Percentiles rank a stretch among this genome's conserved stretches.
Conservation (phyloP, 768 basidiomycete genomes). For the Collybia nuda region DNA sequence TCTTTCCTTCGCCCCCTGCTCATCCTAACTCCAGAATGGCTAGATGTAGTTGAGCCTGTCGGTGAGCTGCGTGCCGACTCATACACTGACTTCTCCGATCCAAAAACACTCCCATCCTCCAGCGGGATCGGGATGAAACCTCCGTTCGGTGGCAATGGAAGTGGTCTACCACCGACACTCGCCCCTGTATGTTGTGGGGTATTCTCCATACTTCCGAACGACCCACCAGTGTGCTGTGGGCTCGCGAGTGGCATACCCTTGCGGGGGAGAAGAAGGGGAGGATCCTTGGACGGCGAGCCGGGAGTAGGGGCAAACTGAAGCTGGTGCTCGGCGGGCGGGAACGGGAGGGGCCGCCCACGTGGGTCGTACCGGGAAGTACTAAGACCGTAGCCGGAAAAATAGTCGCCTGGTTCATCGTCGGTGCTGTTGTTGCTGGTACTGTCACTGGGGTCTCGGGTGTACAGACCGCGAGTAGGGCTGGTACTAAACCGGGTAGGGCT, state of each 20-base stretch:
- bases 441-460: constrained; percentile 5
- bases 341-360: constrained; percentile 5
- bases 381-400: neutral
- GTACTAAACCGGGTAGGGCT: neutral
- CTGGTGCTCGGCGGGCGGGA: constrained; percentile 1
- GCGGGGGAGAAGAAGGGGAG: neutral
- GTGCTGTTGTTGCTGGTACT: constrained; percentile 8
- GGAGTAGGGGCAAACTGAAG: neutral
- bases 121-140: constrained; percentile 7
- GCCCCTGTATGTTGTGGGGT: neutral
- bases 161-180: neutral
- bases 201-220: too few species aligned
- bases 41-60: neutral
- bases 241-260: too few species aligned
- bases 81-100: too few species aligned
- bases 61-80: too few species aligned
- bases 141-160: constrained; percentile 1
- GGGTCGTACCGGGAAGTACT: neutral
- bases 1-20: constrained; percentile 1
- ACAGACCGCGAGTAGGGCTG: neutral
- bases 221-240: neutral
- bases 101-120: too few species aligned
- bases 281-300: neutral
- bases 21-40: neutral
- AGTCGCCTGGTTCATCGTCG: neutral